A percentile compares a stretch with the other conserved stretches of the same genome.
These are phyloP conservation scores for Trametes sanguinea DNA, from an alignment of 768 basidiomycete species.

Conservation along the genomic window DNA sequence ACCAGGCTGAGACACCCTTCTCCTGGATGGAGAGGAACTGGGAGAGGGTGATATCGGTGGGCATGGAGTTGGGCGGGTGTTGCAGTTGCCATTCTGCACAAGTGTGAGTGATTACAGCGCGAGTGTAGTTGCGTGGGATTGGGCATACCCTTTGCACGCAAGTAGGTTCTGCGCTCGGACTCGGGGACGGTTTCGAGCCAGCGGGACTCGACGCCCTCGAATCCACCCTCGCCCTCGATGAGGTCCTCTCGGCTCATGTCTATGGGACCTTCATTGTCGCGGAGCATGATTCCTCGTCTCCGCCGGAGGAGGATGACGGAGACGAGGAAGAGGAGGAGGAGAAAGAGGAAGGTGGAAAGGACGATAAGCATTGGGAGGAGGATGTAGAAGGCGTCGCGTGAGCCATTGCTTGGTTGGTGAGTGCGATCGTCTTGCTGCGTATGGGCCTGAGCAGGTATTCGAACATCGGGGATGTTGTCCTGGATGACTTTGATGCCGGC, in stretches of 20 bases:
- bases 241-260: conserved; percentile 93
- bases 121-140: neutral
- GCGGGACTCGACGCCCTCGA: conserved; percentile 87
- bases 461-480: conserved; percentile 8
- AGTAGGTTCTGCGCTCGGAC: conserved; percentile 64
- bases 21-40: conserved; percentile 99
- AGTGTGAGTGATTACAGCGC: neutral
- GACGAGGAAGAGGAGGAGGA: conserved; percentile 88
- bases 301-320: conserved; percentile 84
- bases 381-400: conserved; percentile 73
- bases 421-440: conserved; percentile 14
- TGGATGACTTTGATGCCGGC: conserved; percentile 17
- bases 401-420: conserved; percentile 23
- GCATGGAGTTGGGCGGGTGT: conserved; percentile 94
- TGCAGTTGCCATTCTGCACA: conserved; percentile 73
- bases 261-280: conserved; percentile 88
- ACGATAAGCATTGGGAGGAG: conserved; percentile 94
- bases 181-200: conserved; percentile 90
- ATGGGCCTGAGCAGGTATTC: neutral
- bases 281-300: conserved; percentile 74
- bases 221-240: conserved; percentile 88
- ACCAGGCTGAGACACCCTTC: conserved; percentile 99
- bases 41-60: conserved; percentile 96
- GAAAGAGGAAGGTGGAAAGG: conserved; percentile 88
- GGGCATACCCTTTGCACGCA: conserved; percentile 77